Evolutionary conservation across 345 rosid species (phyloP), one percentile per base, ranked within the genome.

Genomic region (Psidium guajava): DNA sequence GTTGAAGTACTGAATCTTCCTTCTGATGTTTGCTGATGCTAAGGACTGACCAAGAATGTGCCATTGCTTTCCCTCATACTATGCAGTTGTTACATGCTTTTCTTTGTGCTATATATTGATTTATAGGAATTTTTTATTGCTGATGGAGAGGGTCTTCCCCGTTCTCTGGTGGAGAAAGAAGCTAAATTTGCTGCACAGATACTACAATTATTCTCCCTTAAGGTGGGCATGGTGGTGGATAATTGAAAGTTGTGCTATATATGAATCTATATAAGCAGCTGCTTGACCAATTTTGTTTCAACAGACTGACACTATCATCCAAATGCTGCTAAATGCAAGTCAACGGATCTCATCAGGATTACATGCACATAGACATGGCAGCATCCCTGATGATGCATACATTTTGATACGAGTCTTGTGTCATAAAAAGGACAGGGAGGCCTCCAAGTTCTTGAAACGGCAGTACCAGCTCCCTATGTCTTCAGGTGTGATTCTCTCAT

Each of bases 381-480:
- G 28, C 82, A 86, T 87, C 82, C 89, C 89, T 85, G 98, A 92
- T 74, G 97, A 93, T 87, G 96, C 98, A 50, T 92, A 95, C 85
- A 95, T 94, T 84, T 89, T 97, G 80, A 89, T 97, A 54, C 94
- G 99, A 87, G 94, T 97, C 83, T 91, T 97, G 82, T 95, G 99
- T 93, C 99, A 97, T 93, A 96, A 94, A 92, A 97, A 93, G 89
- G 98, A 97, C 87, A 90, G 94, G 49, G 93, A 88, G 84, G 98
- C 98, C 85, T 97, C 99, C 84, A 93, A 89, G 89, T 97, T 94
- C 90, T 89, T 97, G 54, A 97, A 93, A 89, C 90, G 86, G 77
- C 98, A 96, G 82, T 97, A 95, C 87, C 90, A 97, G 85, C 95
- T 96, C 86, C 99, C 99, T 83, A 94, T 91, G 95, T 95, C 99